Base-by-base conservation (phyloP, 768 basidiomycete genomes). In the Hypholoma sublateritium region DNA sequence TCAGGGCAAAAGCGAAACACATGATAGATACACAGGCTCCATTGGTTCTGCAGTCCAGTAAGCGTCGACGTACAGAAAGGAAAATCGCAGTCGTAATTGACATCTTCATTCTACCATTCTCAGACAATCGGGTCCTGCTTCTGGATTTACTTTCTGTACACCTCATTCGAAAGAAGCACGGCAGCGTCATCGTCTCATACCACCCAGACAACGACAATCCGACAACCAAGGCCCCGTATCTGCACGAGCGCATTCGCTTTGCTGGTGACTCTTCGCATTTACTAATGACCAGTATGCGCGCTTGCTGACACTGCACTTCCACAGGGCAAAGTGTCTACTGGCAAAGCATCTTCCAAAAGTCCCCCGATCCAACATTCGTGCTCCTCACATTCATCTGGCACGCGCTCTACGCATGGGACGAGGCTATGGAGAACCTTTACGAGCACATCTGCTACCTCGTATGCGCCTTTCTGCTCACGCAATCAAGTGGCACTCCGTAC, bases 381-480 rank as follows among this genome's bases (percentile, higher is more conserved):
- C 68, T 86, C 19, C 66, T 86, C 9, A 72, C 77, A 4, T 78
- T 79, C 37, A 66, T 85, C 17, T 86, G 84, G 85, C 80, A 85
- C 53, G 78, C 83, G 1, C 57, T 85, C 45, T 86, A 86, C 59
- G 79, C 81, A 0, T 86, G 83, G 83, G 84, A 86, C 53, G 78
- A 86, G 62, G 75, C 83, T 0, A 65, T 86, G 8, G 84, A 85
- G 58, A 67, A 72, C 34, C 67, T 86, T 5, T 85, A 84, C 55
- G 59, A 64, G 0, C 78, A 85, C 63, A 77, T 85, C 22, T 79
- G 73, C 61, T 64, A 59, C 36, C 69, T 85, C 22, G 84, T 84
- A 57, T 50, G 78, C 46, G 11, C 17, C 13, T 28, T 14, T 17
- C 3, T 39, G 12, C 35, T 25, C 16, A 19, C 22, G 25, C 46